Evolutionary conservation across 2,329 filamentous ascomycete genomes (phyloP).

Genomic region (Scleromitrula shiraiana): DNA sequence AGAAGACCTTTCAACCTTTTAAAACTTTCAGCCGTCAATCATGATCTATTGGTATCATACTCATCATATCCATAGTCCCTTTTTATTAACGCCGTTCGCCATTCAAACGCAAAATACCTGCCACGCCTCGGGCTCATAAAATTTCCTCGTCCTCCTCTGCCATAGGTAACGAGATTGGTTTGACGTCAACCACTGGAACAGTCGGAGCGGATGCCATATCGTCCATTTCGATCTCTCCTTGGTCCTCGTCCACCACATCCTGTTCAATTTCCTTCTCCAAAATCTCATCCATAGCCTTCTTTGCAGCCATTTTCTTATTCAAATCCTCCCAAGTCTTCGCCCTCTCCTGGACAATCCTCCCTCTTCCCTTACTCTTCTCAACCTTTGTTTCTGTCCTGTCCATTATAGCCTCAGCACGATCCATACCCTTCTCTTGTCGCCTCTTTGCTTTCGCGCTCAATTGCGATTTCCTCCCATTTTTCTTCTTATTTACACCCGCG

Average conservation of each 20-base stretch:
- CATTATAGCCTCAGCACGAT: conserved; percentile 51
- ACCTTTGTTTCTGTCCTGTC: conserved; percentile 51
- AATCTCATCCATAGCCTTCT: conserved; percentile 23
- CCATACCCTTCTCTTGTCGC: conserved; percentile 49
- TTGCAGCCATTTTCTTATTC: conserved; percentile 36
- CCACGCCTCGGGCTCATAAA: conserved; percentile 11
- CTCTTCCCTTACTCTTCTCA: conserved; percentile 44
- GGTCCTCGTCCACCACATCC: conserved; percentile 5
- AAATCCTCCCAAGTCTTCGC: conserved; percentile 51
- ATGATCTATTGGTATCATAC: conserved; percentile 18
- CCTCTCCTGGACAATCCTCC: conserved; percentile 40
- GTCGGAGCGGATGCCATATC: conserved; percentile 3
- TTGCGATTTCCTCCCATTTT: conserved; percentile 45
- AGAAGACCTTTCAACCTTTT: neutral
- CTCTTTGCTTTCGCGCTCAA: conserved; percentile 47
- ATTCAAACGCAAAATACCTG: conserved; percentile 13
- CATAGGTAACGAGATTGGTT: conserved; percentile 7
- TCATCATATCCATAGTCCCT: conserved; percentile 1
- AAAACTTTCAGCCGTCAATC: neutral
- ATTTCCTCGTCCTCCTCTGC: conserved; percentile 22
- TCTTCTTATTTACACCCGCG: conserved; percentile 64
- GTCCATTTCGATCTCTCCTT: conserved; percentile 7
- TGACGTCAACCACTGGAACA: neutral
- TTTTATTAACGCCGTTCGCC: conserved; percentile 16
- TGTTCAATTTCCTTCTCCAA: conserved; percentile 18